phyloP scores from a whole-genome alignment of 2,329 filamentous ascomycete genomes.

The Delphinella strobiligena region DNA sequence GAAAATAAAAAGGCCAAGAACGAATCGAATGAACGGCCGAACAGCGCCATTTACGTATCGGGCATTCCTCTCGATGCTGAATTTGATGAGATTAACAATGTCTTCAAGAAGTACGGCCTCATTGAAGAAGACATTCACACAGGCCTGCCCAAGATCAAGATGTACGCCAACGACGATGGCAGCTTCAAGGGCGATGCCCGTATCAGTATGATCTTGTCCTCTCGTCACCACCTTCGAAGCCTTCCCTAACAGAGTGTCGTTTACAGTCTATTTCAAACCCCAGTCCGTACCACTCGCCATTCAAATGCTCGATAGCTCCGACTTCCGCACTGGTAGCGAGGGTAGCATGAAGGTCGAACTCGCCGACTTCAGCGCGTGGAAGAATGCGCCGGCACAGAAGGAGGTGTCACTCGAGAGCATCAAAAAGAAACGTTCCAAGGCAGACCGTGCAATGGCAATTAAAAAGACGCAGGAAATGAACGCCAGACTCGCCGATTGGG shows the following conservation, averaged over 20 bases:
- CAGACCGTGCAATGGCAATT: constrained; percentile 75
- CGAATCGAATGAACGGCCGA: constrained; percentile 39
- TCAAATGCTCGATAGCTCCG: constrained; percentile 66
- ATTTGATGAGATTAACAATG: constrained; percentile 64
- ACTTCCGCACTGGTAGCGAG: constrained; percentile 55
- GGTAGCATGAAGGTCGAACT: constrained; percentile 69
- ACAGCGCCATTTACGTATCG: constrained; percentile 87
- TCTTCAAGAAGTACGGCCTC: constrained; percentile 82
- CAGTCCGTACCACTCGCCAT: constrained; percentile 84
- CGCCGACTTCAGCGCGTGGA: constrained; percentile 67
- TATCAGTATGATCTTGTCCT: constrained; percentile 41
- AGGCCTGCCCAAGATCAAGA: constrained; percentile 77
- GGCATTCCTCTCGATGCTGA: constrained; percentile 72
- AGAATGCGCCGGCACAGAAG: constrained; percentile 57
- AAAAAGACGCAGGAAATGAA: constrained; percentile 83
- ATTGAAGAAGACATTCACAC: constrained; percentile 91
- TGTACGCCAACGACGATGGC: constrained; percentile 73
- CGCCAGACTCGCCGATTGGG: constrained; percentile 74
- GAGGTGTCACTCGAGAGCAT: constrained; percentile 42
- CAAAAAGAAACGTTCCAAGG: constrained; percentile 45
- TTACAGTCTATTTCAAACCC: constrained; percentile 73
- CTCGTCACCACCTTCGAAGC: not conserved
- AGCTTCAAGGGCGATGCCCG: constrained; percentile 89
- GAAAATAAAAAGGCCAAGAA: constrained; percentile 19
- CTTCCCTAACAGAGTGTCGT: too few species aligned